phyloP scores from a whole-genome alignment of 768 basidiomycete species.

The Auriscalpium vulgare region DNA sequence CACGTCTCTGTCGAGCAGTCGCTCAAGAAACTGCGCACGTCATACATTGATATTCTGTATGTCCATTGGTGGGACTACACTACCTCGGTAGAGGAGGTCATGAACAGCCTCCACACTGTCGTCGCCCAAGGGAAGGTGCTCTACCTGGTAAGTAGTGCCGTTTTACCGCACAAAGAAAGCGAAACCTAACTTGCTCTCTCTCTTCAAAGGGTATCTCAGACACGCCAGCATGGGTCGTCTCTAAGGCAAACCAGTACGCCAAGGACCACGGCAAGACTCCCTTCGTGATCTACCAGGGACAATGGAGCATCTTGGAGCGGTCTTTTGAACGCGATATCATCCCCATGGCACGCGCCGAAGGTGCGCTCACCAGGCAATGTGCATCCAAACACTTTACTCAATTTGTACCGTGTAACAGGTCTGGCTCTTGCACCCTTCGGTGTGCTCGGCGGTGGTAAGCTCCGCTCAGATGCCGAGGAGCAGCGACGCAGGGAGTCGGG shows the following conservation, averaged over 20 bases:
- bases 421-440: constrained; percentile 26
- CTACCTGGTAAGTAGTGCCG: constrained; percentile 19
- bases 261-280: constrained; percentile 29
- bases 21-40: constrained; percentile 33
- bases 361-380: background rate
- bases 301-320: constrained; percentile 23
- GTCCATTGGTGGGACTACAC: constrained; percentile 37
- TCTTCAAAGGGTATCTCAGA: constrained; percentile 19
- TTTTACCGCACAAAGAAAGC: background rate
- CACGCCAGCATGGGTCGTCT: constrained; percentile 30
- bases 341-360: constrained; percentile 19
- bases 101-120: constrained; percentile 32
- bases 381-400: background rate
- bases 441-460: constrained; percentile 23
- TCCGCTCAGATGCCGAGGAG: constrained; percentile 20
- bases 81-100: constrained; percentile 34
- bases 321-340: constrained; percentile 39
- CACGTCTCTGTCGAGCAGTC: constrained; percentile 24
- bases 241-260: constrained; percentile 32
- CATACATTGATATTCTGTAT: constrained; percentile 39
- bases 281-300: constrained; percentile 36
- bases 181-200: background rate
- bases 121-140: constrained; percentile 35
- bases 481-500: constrained; percentile 6
- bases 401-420: constrained; percentile 1